These are phyloP conservation scores for Trichosporon faecale DNA, from an alignment of 1,284 basidiomycete species.

Conservation along the genomic window DNA sequence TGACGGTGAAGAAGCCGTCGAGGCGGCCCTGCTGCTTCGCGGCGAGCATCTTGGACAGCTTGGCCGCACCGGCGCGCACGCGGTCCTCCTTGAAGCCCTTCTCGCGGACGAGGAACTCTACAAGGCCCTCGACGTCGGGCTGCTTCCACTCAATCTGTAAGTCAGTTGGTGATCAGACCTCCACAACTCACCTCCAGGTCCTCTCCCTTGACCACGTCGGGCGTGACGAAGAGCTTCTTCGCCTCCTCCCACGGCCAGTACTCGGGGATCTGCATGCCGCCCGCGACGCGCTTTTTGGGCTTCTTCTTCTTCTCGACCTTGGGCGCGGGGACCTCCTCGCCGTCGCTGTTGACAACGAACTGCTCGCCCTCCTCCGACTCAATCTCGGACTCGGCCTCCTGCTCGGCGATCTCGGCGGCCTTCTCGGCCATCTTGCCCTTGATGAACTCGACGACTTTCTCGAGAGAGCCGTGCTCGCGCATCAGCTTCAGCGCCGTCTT, in stretches of 20 bases:
- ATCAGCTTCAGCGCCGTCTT: slow-evolving; percentile 92
- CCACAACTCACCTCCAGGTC: slow-evolving; percentile 71
- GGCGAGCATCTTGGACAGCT: slow-evolving; percentile 79
- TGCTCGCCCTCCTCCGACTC: slow-evolving; percentile 45
- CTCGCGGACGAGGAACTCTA: slow-evolving; percentile 89
- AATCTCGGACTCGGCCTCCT: slow-evolving; percentile 33
- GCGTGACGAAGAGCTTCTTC: slow-evolving; percentile 81
- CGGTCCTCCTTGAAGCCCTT: slow-evolving; percentile 99
- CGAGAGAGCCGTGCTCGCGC: slow-evolving; percentile 78
- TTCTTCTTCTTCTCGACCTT: slow-evolving; percentile 40
- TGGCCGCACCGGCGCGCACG: slow-evolving; percentile 91
- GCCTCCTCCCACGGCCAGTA: slow-evolving; percentile 97
- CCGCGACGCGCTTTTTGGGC: slow-evolving; percentile 56
- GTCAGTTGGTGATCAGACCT: slow-evolving; percentile 7
- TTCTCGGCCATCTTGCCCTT: slow-evolving; percentile 66
- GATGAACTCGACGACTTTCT: slow-evolving; percentile 74
- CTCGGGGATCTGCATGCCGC: slow-evolving; percentile 77
- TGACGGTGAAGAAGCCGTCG: slow-evolving; percentile 88
- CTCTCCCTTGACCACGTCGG: slow-evolving; percentile 81
- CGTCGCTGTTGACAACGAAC: slow-evolving; percentile 31
- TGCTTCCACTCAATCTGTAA: slow-evolving; percentile 84
- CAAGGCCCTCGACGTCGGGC: slow-evolving; percentile 89
- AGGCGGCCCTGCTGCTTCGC: slow-evolving; percentile 94
- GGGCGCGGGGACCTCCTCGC: slow-evolving; percentile 37
- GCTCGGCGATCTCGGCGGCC: slow-evolving; percentile 45